Percentiles rank a stretch among this genome's conserved stretches.
phyloP scores from a whole-genome alignment of 75 land plant species.

The Sequoiadendron giganteum region DNA sequence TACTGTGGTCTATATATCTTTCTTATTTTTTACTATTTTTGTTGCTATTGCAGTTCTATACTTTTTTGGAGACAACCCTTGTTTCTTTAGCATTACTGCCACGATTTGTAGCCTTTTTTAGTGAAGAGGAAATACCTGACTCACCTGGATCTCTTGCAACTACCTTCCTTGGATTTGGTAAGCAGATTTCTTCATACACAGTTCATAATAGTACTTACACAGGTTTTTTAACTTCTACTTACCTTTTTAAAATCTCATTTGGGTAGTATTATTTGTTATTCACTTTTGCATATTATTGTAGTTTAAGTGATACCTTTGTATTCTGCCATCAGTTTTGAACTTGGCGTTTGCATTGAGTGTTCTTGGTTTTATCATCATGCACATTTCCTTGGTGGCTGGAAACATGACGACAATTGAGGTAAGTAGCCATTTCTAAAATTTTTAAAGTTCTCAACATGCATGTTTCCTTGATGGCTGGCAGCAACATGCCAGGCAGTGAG shows the following conservation, averaged over 20 bases:
- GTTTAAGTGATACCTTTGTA: neutral
- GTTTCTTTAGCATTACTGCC: constrained; percentile 77
- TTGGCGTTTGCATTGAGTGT: constrained; percentile 93
- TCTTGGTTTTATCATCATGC: constrained; percentile 92
- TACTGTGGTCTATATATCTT: neutral
- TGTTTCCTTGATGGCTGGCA: constrained; percentile 3
- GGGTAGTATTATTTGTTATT: neutral
- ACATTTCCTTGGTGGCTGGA: constrained; percentile 79
- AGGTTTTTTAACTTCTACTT: neutral
- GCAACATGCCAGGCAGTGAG: neutral
- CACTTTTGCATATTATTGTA: neutral
- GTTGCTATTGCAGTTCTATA: constrained; percentile 68
- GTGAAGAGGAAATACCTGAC: constrained; percentile 80
- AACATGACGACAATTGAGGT: constrained; percentile 98
- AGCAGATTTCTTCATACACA: neutral
- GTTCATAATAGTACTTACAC: neutral
- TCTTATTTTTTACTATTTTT: neutral
- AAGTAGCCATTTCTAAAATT: neutral
- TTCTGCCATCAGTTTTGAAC: constrained; percentile 58
- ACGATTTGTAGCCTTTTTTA: constrained; percentile 87
- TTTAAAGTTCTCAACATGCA: neutral
- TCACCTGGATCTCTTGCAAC: constrained; percentile 75
- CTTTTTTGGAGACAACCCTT: constrained; percentile 88
- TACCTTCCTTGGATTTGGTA: constrained; percentile 90
- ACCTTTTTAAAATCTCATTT: neutral